phyloP scores from a whole-genome alignment of 352 stramenopile genomes.

The Globisporangium cederbergense region DNA sequence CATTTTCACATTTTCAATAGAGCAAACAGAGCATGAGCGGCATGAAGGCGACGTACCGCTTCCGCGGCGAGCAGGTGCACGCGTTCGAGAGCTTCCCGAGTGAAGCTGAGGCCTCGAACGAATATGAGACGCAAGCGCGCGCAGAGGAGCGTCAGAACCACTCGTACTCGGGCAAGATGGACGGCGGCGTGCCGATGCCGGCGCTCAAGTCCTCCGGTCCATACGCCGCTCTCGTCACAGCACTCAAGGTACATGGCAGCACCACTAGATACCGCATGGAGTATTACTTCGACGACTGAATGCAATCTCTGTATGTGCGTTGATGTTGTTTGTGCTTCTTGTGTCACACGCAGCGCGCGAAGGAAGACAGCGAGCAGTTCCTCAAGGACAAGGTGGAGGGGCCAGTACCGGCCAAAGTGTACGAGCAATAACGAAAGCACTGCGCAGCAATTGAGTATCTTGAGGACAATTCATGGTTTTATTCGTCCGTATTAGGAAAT shows the following conservation, averaged over 20 bases:
- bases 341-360: slow-evolving; percentile 43
- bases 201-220: slow-evolving; percentile 33
- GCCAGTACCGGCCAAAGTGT: slow-evolving; percentile 61
- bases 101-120: slow-evolving; percentile 53
- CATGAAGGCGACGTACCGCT: slow-evolving; percentile 60
- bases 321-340: slow-evolving; percentile 5
- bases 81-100: slow-evolving; percentile 65
- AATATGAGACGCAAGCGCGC: slow-evolving; percentile 36
- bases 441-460: background rate
- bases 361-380: slow-evolving; percentile 77
- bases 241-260: slow-evolving; percentile 52
- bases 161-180: slow-evolving; percentile 66
- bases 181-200: slow-evolving; percentile 57
- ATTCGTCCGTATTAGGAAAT: background rate
- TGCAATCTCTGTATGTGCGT: background rate
- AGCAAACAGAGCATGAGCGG: slow-evolving; percentile 35
- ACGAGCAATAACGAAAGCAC: slow-evolving; percentile 40
- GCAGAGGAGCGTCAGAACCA: slow-evolving; percentile 54
- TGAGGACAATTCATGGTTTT: background rate
- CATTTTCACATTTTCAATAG: background rate
- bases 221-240: slow-evolving; percentile 57
- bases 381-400: slow-evolving; percentile 81
- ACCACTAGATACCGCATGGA: no score
- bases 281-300: background rate
- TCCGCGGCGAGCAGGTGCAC: slow-evolving; percentile 67